A percentile compares a stretch with the other conserved stretches of the same genome.
These are phyloP conservation scores for Phytophthora ohioensis DNA, from an alignment of 352 stramenopile genomes.

Conservation along the genomic window DNA sequence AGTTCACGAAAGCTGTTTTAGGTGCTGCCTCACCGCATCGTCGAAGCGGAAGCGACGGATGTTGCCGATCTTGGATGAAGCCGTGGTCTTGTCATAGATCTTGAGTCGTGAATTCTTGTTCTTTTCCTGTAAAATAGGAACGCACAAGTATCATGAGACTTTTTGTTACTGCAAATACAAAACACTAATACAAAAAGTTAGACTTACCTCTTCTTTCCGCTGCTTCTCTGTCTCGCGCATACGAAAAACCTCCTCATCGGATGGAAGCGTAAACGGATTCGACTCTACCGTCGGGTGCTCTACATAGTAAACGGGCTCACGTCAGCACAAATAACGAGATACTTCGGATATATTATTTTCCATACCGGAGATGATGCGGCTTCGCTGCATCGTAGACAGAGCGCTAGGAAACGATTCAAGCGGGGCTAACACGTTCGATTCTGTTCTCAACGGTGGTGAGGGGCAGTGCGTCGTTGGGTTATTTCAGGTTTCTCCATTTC, in stretches of 20 bases:
- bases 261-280: constrained; percentile 94
- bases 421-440: not conserved
- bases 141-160: constrained; percentile 2
- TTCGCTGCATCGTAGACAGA: constrained; percentile 33
- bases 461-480: constrained; percentile 1
- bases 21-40: constrained; percentile 47
- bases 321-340: not conserved
- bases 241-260: constrained; percentile 95
- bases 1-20: not conserved
- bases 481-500: constrained; percentile 15
- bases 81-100: constrained; percentile 93
- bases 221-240: constrained; percentile 93
- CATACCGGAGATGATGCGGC: constrained; percentile 37
- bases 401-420: too few relatives aligned
- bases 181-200: not conserved
- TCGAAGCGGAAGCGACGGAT: constrained; percentile 79
- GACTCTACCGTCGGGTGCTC: constrained; percentile 55
- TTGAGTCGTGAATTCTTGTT: constrained; percentile 67
- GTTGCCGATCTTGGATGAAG: constrained; percentile 82
- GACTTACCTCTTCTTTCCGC: constrained; percentile 74
- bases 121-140: constrained; percentile 51
- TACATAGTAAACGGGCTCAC: constrained; percentile 12
- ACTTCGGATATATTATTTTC: not conserved
- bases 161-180: not conserved
- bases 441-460: not conserved